These are phyloP conservation scores for Bruguiera hainesii DNA, from an alignment of 441 rosid genomes.

Conservation along the genomic window DNA sequence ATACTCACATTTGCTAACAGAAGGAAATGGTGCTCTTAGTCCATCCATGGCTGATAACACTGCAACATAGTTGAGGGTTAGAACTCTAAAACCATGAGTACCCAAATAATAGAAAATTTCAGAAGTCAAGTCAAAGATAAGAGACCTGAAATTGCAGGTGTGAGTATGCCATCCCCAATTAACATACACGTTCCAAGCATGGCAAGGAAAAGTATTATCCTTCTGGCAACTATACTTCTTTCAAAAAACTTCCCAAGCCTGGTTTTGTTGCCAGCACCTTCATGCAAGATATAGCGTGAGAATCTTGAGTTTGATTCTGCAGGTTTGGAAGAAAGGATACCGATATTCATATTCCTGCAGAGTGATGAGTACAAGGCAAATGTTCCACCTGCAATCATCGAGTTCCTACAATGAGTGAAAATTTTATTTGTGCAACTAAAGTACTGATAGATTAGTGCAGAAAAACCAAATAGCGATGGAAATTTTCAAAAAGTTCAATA, in stretches of 20 bases:
- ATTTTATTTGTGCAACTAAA: not conserved
- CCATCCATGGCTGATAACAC: slow-evolving; percentile 73
- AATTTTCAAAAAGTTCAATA: too few relatives aligned
- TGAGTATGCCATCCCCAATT: slow-evolving; percentile 72
- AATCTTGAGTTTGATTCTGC: slow-evolving; percentile 22
- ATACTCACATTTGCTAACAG: slow-evolving; percentile 49
- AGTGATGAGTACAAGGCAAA: slow-evolving; percentile 65
- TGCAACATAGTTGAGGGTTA: slow-evolving; percentile 15
- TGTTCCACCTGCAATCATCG: slow-evolving; percentile 53
- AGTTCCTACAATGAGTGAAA: not conserved
- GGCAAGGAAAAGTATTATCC: slow-evolving; percentile 56
- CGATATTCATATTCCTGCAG: slow-evolving; percentile 52
- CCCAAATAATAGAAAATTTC: not conserved
- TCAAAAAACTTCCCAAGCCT: slow-evolving; percentile 56
- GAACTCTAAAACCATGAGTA: not conserved
- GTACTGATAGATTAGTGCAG: too few relatives aligned
- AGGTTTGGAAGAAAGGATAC: slow-evolving; percentile 42
- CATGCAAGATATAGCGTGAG: slow-evolving; percentile 20
- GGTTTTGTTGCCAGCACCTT: slow-evolving; percentile 29
- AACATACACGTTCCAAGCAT: slow-evolving; percentile 71
- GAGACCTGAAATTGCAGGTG: slow-evolving; percentile 68
- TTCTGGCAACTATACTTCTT: slow-evolving; percentile 48
- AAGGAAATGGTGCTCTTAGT: slow-evolving; percentile 55
- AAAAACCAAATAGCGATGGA: too few relatives aligned
- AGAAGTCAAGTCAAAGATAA: not conserved